A percentile compares a stretch with the other conserved stretches of the same genome.
Conservation (phyloP, 2,329 filamentous ascomycete species). For the Fusarium pseudoanthophilum region DNA sequence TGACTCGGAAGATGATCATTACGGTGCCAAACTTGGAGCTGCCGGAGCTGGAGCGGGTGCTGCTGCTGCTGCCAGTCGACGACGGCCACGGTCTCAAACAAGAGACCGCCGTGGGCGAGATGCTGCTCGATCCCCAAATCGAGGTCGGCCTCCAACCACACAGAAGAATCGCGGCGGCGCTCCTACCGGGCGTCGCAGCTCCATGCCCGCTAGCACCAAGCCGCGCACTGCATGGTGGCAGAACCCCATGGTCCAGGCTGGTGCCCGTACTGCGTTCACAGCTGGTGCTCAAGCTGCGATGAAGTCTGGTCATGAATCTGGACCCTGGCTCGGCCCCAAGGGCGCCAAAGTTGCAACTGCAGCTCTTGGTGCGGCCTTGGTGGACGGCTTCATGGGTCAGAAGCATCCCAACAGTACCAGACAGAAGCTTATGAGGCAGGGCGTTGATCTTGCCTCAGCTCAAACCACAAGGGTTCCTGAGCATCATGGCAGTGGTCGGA, state of each 20-base stretch:
- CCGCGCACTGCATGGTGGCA: constrained; percentile 49
- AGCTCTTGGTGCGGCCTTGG: constrained; percentile 60
- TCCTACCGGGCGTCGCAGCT: constrained; percentile 45
- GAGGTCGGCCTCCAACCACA: constrained; percentile 40
- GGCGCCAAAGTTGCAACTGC: constrained; percentile 61
- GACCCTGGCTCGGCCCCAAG: constrained; percentile 60
- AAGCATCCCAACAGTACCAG: constrained; percentile 46
- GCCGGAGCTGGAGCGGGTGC: constrained; percentile 18
- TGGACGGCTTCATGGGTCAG: constrained; percentile 57
- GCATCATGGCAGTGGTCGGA: not conserved
- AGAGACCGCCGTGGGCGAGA: constrained; percentile 28
- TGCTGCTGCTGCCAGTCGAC: constrained; percentile 20
- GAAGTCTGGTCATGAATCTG: constrained; percentile 57
- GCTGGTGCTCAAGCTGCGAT: constrained; percentile 62
- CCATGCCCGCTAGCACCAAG: constrained; percentile 48
- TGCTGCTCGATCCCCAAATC: constrained; percentile 26
- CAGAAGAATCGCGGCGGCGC: constrained; percentile 25
- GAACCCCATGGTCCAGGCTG: constrained; percentile 53
- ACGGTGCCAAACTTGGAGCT: constrained; percentile 3
- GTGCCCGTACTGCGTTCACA: constrained; percentile 58
- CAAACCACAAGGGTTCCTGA: constrained; percentile 18
- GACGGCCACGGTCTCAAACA: constrained; percentile 41
- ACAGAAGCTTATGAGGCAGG: constrained; percentile 43
- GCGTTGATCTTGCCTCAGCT: constrained; percentile 39
- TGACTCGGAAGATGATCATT: constrained; percentile 34